Conservation (phyloP, 2,329 filamentous ascomycete species). For the Penicillium expansum region DNA sequence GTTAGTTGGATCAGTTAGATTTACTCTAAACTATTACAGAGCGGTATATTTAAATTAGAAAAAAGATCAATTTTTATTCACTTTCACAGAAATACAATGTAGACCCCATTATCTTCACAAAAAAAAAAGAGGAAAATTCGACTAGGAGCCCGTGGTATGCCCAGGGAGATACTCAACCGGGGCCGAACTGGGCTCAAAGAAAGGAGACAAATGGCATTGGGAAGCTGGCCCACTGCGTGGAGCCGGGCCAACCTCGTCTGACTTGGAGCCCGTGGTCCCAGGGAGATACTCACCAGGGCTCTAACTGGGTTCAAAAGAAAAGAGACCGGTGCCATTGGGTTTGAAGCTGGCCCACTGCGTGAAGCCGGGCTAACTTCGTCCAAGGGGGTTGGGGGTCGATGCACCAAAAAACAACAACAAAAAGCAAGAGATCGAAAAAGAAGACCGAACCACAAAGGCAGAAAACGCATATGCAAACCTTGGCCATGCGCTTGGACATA, state of each 20-base stretch:
- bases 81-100: not conserved
- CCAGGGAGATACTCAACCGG: not conserved
- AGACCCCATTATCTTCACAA: not conserved
- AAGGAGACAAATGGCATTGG: not conserved
- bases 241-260: not conserved
- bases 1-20: not conserved
- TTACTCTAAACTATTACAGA: not conserved
- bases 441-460: not conserved
- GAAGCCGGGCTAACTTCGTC: not conserved
- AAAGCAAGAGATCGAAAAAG: not conserved
- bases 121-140: not conserved
- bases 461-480: slow-evolving; percentile 4
- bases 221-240: too few relatives aligned
- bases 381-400: not conserved
- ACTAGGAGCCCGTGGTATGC: not conserved
- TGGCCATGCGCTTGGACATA: slow-evolving; percentile 9
- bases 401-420: not conserved
- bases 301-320: not conserved
- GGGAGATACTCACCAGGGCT: not conserved
- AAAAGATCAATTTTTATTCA: not conserved
- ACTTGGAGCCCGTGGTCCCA: not conserved
- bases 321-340: not conserved
- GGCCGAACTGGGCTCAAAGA: not conserved
- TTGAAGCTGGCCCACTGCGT: not conserved
- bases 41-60: not conserved